phyloP scores from a whole-genome alignment of 73 alveolate species.

The Breviolum minutum region DNA sequence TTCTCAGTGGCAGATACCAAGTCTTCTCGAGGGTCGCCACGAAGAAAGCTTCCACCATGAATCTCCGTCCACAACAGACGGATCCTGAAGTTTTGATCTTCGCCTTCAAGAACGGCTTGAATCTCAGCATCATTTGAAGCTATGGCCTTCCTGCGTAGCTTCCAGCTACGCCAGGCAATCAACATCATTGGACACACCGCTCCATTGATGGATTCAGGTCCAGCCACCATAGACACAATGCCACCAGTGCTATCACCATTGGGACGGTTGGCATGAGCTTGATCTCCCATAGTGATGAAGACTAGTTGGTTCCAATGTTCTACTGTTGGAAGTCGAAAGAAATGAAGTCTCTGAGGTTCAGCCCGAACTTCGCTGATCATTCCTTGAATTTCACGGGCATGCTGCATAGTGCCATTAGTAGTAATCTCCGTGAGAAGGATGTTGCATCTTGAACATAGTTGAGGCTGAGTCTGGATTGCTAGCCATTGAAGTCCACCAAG shows the following conservation, averaged over 20 bases:
- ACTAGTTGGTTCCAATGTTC: neutral
- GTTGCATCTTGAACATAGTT: neutral
- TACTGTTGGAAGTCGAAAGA: neutral
- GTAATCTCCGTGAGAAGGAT: neutral
- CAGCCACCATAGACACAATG: neutral
- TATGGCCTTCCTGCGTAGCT: neutral
- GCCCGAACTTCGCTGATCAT: neutral
- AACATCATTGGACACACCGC: neutral
- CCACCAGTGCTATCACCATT: slow-evolving; percentile 4
- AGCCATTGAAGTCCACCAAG: slow-evolving; percentile 11
- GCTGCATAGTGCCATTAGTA: neutral
- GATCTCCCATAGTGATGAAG: neutral
- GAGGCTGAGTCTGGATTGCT: neutral
- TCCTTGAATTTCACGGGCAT: neutral
- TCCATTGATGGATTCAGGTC: neutral
- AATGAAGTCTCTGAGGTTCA: neutral
- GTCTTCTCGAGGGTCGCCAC: neutral
- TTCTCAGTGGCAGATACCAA: neutral
- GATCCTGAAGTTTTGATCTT: neutral
- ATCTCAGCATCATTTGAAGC: neutral
- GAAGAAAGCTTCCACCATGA: neutral
- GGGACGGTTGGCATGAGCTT: neutral
- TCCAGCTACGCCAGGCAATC: neutral
- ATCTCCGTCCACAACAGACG: slow-evolving; percentile 17
- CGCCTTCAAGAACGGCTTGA: neutral